Evolutionary conservation across 257 asterid species (phyloP).

Genomic region (Oldenlandia corymbosa): DNA sequence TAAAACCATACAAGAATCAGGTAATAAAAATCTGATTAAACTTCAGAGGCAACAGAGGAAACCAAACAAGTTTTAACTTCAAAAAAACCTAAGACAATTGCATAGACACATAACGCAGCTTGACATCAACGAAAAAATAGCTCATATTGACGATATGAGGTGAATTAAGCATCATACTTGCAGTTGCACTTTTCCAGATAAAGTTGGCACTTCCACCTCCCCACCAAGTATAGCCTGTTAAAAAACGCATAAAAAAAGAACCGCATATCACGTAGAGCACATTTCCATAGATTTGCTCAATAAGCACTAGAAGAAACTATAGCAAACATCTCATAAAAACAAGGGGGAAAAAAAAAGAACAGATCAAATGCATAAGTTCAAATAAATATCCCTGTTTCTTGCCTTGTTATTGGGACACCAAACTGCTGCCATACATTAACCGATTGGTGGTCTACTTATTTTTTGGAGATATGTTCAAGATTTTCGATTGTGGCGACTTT

Average conservation of each 20-base stretch:
- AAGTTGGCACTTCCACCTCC: constrained; percentile 69
- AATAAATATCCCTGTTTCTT: neutral
- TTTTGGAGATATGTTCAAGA: neutral
- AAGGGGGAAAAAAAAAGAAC: neutral
- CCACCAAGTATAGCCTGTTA: constrained; percentile 96
- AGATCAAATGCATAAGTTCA: no score
- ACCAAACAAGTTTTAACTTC: constrained; percentile 7
- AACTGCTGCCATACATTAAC: neutral
- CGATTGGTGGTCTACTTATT: neutral
- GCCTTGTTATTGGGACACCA: neutral
- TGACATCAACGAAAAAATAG: constrained; percentile 3
- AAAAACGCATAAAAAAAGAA: constrained; percentile 7
- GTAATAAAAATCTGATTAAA: neutral
- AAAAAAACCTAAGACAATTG: neutral
- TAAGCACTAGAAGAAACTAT: neutral
- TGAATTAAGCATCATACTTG: constrained; percentile 40
- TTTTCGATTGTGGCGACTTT: neutral
- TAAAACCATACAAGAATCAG: neutral
- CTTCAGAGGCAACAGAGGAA: neutral
- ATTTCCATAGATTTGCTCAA: constrained; percentile 4
- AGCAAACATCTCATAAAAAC: neutral
- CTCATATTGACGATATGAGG: constrained; percentile 8
- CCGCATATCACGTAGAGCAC: constrained; percentile 11
- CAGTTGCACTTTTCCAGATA: constrained; percentile 56
- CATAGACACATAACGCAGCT: neutral